Percentiles rank a stretch among this genome's conserved stretches.
Conservation (phyloP, 768 basidiomycete species). For the Sistotremastrum niveocremeum region DNA sequence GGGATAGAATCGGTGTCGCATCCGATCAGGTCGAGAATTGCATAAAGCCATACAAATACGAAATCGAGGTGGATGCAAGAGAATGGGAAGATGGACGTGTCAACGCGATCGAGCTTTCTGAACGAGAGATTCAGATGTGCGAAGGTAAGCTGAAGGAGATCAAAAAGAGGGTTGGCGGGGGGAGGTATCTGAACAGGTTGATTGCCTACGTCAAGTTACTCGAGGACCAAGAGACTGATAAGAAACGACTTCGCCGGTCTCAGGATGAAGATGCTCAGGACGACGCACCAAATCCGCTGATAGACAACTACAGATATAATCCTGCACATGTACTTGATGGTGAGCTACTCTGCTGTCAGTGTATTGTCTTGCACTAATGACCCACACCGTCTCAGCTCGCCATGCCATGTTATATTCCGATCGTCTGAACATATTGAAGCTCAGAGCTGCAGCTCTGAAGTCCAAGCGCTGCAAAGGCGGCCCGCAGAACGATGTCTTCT, state of each 20-base stretch:
- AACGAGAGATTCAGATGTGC: constrained; percentile 73
- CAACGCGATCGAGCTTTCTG: constrained; percentile 63
- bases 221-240: constrained; percentile 65
- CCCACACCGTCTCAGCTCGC: constrained; percentile 43
- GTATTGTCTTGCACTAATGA: constrained; percentile 5
- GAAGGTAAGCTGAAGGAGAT: constrained; percentile 82
- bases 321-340: constrained; percentile 88
- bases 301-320: constrained; percentile 80
- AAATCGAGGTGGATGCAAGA: constrained; percentile 82
- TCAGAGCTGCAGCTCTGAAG: constrained; percentile 74
- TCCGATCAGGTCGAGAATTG: constrained; percentile 99
- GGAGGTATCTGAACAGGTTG: constrained; percentile 60
- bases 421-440: constrained; percentile 67
- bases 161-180: constrained; percentile 76
- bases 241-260: constrained; percentile 23
- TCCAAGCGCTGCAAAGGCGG: constrained; percentile 82
- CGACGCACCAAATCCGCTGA: constrained; percentile 21
- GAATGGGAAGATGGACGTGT: constrained; percentile 87
- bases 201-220: constrained; percentile 69
- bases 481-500: constrained; percentile 78
- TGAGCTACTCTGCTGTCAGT: constrained; percentile 22
- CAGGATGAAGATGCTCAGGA: constrained; percentile 23
- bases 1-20: constrained; percentile 88
- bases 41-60: constrained; percentile 99
- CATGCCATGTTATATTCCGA: constrained; percentile 84